Base-by-base conservation (phyloP, 441 rosid genomes). In the Raphanus hybrid region DNA sequence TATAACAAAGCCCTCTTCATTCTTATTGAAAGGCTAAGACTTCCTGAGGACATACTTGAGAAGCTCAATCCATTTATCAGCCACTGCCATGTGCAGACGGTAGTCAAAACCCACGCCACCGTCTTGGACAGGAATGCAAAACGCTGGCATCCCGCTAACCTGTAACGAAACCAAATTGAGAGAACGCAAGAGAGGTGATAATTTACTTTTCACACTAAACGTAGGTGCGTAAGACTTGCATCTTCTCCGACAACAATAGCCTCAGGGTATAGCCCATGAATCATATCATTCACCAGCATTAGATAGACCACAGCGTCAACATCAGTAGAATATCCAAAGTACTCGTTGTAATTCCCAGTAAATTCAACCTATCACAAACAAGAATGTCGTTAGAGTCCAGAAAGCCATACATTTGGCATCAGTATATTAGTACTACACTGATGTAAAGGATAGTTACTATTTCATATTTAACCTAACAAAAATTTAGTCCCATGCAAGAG, bases 111-210 rank as follows among this genome's bases (percentile, higher is more conserved):
- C 99, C 70, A 96, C 89, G 43, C 99, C 99, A 73, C 98, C 99
- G 79, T 93, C 97, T 83, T 85, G 77, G 63, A 90, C 89, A 72
- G 98, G 92, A 79, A 96, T 64, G 83, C 98, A 90, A 79, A 96
- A 91, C 15, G 97, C 88, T 86, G 99, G 99, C 99, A 96, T 96
- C 82, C 99, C 98, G 58, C 99, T 93, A 74, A 96, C 99, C 98
- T 96, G 89, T 69, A 78, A 27, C 67, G 55, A 67, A 64, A 62
- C 12, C 6, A 64, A 48, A 70, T 48, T 14, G n/a, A 64, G 63
- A 54, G 35, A 74, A 34, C 2, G 6, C 35, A 69, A 70, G 32
- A 27, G 12, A 58, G 18, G 67, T 32, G 43, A 54, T 59, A 59
- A 12, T 74, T 54, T 15, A 32, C 61, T 41, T 27, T 23, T 1